Conservation (phyloP, 2,329 filamentous ascomycete species). For the Beauveria pseudobassiana region DNA sequence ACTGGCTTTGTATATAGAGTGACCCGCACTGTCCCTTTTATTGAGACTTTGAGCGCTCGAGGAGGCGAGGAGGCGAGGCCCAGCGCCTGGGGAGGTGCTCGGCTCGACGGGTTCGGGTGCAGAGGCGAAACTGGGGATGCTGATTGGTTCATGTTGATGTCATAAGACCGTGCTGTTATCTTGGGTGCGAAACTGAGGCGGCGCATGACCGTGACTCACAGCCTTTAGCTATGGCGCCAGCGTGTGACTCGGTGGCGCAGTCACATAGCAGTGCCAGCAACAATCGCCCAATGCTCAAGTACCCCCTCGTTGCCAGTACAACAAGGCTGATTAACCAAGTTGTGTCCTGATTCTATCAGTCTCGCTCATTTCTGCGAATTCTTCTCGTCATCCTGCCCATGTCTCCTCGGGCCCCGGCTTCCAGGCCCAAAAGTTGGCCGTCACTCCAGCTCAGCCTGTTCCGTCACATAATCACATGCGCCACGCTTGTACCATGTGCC, state of each 20-base stretch:
- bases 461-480: neutral
- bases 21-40: constrained; percentile 1
- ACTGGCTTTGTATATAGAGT: neutral
- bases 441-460: neutral
- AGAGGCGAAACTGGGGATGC: constrained; percentile 11
- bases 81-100: neutral
- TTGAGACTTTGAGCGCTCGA: neutral
- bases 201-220: constrained; percentile 22
- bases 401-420: no score
- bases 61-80: neutral
- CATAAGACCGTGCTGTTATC: constrained; percentile 14
- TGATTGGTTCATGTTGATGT: constrained; percentile 19
- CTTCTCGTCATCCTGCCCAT: neutral
- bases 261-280: neutral
- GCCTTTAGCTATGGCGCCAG: neutral
- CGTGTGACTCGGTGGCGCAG: constrained; percentile 12
- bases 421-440: neutral
- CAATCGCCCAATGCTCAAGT: neutral
- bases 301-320: no score
- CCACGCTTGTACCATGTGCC: neutral
- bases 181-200: constrained; percentile 4
- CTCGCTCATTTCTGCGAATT: neutral
- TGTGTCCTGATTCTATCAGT: no score
- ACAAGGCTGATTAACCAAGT: no score
- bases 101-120: neutral